A percentile compares a stretch with the other conserved stretches of the same genome.
Conservation (phyloP, 1,284 basidiomycete genomes). For the Wallemia mellicola region DNA sequence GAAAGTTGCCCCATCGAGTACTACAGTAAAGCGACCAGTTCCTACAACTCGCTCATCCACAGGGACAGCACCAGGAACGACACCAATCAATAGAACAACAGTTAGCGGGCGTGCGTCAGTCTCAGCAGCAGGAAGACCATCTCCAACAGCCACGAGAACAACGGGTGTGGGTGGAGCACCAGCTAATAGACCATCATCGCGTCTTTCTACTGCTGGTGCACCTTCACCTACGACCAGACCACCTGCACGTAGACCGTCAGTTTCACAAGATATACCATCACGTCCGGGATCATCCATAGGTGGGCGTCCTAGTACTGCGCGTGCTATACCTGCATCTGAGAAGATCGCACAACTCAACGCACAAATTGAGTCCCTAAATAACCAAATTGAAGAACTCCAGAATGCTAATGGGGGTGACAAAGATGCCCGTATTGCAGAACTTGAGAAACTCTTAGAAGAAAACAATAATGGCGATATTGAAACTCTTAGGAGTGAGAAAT, state of each 20-base stretch:
- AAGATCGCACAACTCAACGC: neutral
- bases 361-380: neutral
- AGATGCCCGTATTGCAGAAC: neutral
- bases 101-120: too few relatives aligned
- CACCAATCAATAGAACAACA: too few relatives aligned
- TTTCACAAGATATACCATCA: neutral
- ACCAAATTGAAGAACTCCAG: neutral
- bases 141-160: too few relatives aligned
- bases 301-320: neutral
- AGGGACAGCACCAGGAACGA: neutral
- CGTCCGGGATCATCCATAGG: too few relatives aligned
- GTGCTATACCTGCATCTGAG: neutral
- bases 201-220: neutral
- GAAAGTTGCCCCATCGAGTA: neutral
- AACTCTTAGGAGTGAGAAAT: too few relatives aligned
- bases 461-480: neutral
- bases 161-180: too few relatives aligned
- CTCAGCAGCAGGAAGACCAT: too few relatives aligned
- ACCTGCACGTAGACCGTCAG: neutral
- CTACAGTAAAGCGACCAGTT: neutral
- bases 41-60: neutral
- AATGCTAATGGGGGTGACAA: neutral
- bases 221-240: neutral
- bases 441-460: neutral
- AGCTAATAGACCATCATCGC: neutral